Base-by-base conservation (phyloP, 2,329 filamentous ascomycete species). In the Penicillium freii region DNA sequence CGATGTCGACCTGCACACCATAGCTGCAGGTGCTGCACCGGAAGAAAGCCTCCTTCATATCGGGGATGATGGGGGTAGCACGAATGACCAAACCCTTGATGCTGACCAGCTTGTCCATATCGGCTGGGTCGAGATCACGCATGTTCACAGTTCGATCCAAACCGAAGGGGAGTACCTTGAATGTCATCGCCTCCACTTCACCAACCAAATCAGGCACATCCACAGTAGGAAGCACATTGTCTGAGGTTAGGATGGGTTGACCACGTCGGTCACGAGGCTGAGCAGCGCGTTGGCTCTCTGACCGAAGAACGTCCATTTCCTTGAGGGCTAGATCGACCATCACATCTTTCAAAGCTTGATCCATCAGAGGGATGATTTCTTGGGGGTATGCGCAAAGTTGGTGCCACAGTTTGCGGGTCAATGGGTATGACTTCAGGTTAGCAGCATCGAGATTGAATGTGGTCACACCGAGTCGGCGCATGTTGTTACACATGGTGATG, bases 11-110 rank as follows among this genome's bases (percentile, higher is more conserved):
- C 62, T 89, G 90, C 60, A 96, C 86, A 4, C 90, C 93, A 75
- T 97, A 91, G 69, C 92, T 91, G 77, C 94, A 99, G 27, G 93
- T 86, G 57, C 91, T 90, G 78, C 94, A 99, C 62, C 91, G 89
- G 84, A 99, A 99, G 78, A 96, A 97, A 0, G 94, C 94, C 72
- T 96, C 91, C 77, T 95, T 97, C 95, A 99, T 99, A 69, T 99
- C 94, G 0, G 94, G 94, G 63, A 99, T 97, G 63, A 99, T 90
- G 0, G 94, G 92, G 0, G 94, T 97, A 3, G 94, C 90, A 61
- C 94, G 87, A 69, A 99, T 99, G 59, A 99, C 94, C 17, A 99
- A 82, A 45, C 94, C 94, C 77, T 97, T 99, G 76, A 99, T 88
- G 64, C 88, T 91, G 64, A 99, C 88, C 63, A 99, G 84, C 71